These are phyloP conservation scores for apple (Malus domestica) DNA, from an alignment of 306 rosid species.

Conservation along the genomic window DNA sequence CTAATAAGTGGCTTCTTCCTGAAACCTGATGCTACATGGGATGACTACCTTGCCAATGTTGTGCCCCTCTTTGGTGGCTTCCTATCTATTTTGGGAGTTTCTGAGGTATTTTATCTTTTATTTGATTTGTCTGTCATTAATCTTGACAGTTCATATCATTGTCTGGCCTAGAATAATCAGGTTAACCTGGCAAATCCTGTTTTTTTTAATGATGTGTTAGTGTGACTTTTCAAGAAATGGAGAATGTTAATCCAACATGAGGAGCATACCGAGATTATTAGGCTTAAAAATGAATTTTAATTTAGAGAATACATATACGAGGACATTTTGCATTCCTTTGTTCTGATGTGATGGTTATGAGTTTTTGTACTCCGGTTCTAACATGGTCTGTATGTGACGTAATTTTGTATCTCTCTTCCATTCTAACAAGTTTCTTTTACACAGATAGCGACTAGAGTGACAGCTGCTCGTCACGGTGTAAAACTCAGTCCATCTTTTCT, in stretches of 20 bases:
- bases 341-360: neutral
- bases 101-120: constrained; percentile 51
- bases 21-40: constrained; percentile 78
- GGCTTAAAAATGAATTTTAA: constrained; percentile 1
- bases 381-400: neutral
- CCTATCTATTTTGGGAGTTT: constrained; percentile 70
- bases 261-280: neutral
- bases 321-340: neutral
- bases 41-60: constrained; percentile 70
- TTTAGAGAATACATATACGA: neutral
- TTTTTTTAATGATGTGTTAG: too few species aligned
- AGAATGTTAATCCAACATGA: neutral
- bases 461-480: constrained; percentile 77
- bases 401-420: neutral
- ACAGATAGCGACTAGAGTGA: constrained; percentile 82
- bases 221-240: too few species aligned
- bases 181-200: neutral
- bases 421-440: constrained; percentile 5
- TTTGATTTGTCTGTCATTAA: neutral
- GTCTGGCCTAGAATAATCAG: neutral
- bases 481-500: constrained; percentile 92
- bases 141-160: neutral
- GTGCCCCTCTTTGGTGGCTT: constrained; percentile 89
- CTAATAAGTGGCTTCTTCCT: constrained; percentile 87
- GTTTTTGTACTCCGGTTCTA: neutral